Percentiles rank a stretch among this genome's conserved stretches.
phyloP scores from a whole-genome alignment of 352 stramenopile species.

The Phytopythium oedochilum region DNA sequence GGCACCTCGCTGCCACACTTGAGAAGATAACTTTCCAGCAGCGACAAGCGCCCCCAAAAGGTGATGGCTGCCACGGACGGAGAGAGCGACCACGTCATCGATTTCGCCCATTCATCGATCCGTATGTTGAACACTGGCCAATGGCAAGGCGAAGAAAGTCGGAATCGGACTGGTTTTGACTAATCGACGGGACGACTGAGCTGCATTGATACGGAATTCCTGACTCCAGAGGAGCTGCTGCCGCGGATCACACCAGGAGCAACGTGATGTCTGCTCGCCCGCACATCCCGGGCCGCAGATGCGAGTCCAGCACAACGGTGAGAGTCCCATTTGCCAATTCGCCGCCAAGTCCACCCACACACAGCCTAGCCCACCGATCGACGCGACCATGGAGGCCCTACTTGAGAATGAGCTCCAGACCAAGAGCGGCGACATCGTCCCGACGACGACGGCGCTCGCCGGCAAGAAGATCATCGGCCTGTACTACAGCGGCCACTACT shows the following conservation, averaged over 20 bases:
- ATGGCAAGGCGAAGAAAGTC: not conserved
- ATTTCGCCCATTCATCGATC: not conserved
- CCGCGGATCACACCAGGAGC: too few relatives aligned
- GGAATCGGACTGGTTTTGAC: slow-evolving; percentile 1
- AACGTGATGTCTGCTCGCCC: too few relatives aligned
- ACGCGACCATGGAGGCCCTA: slow-evolving; percentile 49
- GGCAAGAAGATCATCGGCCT: slow-evolving; percentile 81
- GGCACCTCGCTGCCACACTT: too few relatives aligned
- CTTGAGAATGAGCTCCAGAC: slow-evolving; percentile 65
- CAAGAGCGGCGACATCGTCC: slow-evolving; percentile 50
- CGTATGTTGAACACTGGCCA: not conserved
- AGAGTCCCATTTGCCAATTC: too few relatives aligned
- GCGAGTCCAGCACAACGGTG: too few relatives aligned
- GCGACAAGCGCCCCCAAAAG: not conserved
- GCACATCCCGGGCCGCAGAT: too few relatives aligned
- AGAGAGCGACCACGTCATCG: not conserved
- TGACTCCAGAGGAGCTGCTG: too few relatives aligned
- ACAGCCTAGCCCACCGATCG: too few relatives aligned
- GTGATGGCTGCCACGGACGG: slow-evolving; percentile 1
- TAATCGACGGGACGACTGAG: slow-evolving; percentile 3
- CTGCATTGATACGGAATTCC: too few relatives aligned
- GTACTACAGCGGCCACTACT: slow-evolving; percentile 86
- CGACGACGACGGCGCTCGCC: slow-evolving; percentile 49
- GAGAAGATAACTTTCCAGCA: too few relatives aligned
- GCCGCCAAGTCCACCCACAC: too few relatives aligned